Base-by-base conservation (phyloP, 2,329 filamentous ascomycete species). In the Fusarium sulawesiense region DNA sequence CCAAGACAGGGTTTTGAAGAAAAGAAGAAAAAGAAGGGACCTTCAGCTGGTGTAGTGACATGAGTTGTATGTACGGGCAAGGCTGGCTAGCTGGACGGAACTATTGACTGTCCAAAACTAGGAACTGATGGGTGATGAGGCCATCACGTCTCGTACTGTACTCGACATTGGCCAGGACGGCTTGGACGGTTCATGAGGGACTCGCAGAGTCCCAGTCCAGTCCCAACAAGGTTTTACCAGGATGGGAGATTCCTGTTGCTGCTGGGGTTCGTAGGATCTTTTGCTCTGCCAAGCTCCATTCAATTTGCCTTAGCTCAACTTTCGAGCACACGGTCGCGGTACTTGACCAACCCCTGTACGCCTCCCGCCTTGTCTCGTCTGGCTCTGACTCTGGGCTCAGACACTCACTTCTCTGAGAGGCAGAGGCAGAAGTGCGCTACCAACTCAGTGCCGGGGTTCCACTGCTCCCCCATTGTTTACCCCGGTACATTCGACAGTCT, bases 361-460 rank as follows among this genome's bases (percentile, higher is more conserved):
- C 64, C 66, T 74, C 66, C 58, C 60, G 61, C 55, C 62, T 56
- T 67, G 64, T 66, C 64, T 56, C 53, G 56, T 41, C 21, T 53
- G 58, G 59, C 27, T 60, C 59, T 32, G 45, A 34, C 41, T 56
- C 21, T 20, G 50, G 50, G 45, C 55, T 57, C 47, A 51, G 23
- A 51, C 32, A 51, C 21, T 51, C 32, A 51, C 49, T 42, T 53
- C 23, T 27, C 34, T 41, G 18, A 37, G 30, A 50, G 30, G 30
- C 30, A 50, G 41, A 49, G 58, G 60, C 56, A 73, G 64, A 68
- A 63, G 61, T 56, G 57, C 59, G 59, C 72, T 73, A 74, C 64
- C 57, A 56, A 71, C 70, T 67, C 67, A 73, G 61, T 74, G 67
- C 72, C 72, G 72, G 47, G 57, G 67, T 59, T 56, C 67, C 63